Conservation (phyloP, 2,329 filamentous ascomycete species). For the Claviceps lovelessii region DNA sequence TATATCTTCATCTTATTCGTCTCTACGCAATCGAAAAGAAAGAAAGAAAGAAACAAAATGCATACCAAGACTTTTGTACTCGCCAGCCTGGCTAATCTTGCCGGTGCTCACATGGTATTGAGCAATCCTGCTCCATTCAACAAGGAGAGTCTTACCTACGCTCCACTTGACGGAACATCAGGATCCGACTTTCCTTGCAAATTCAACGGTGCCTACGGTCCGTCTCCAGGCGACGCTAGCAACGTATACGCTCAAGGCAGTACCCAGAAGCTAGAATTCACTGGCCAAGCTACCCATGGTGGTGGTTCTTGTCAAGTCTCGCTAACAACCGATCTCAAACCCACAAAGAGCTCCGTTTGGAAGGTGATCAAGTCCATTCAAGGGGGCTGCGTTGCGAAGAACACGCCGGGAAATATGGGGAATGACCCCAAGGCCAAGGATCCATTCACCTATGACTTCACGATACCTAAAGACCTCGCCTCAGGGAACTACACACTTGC, state of each 20-base stretch:
- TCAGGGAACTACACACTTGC: constrained; percentile 67
- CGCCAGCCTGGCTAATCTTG: constrained; percentile 43
- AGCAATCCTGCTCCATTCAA: constrained; percentile 49
- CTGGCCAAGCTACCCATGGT: constrained; percentile 65
- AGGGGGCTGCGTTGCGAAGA: constrained; percentile 64
- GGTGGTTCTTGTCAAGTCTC: constrained; percentile 87
- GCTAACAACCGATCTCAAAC: constrained; percentile 61
- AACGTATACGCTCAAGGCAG: constrained; percentile 42
- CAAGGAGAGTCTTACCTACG: constrained; percentile 32
- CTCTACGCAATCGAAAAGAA: not conserved
- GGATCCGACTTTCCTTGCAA: constrained; percentile 80
- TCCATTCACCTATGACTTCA: constrained; percentile 51
- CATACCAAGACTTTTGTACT: constrained; percentile 33
- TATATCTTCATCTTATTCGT: not conserved
- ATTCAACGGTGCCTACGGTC: constrained; percentile 25
- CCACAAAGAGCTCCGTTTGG: constrained; percentile 55
- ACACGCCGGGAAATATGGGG: constrained; percentile 41
- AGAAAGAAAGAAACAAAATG: constrained; percentile 29
- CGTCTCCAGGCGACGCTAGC: constrained; percentile 27
- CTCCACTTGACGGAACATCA: constrained; percentile 39
- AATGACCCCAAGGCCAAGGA: constrained; percentile 25
- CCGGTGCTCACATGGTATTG: constrained; percentile 67
- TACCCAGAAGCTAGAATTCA: constrained; percentile 42
- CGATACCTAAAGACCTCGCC: constrained; percentile 55
- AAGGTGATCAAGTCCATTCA: constrained; percentile 82